Evolutionary conservation across 2,329 filamentous ascomycete genomes (phyloP).

Genomic region (Venturia pyrina): DNA sequence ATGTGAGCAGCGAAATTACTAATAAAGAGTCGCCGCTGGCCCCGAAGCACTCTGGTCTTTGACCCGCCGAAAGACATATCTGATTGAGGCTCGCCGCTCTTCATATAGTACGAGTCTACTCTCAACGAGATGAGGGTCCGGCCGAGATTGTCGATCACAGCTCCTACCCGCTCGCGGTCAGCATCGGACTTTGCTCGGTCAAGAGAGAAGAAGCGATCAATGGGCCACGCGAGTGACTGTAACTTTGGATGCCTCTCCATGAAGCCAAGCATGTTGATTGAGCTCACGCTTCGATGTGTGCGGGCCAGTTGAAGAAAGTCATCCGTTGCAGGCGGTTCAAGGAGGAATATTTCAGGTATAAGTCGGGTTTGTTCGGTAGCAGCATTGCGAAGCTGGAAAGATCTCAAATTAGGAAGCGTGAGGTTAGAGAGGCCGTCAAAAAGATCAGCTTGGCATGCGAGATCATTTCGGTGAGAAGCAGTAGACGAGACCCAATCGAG

Average conservation of each 20-base stretch:
- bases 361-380: slow-evolving; percentile 28
- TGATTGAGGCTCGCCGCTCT: slow-evolving; percentile 22
- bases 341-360: slow-evolving; percentile 27
- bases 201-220: slow-evolving; percentile 34
- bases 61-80: slow-evolving; percentile 16
- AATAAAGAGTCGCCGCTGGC: slow-evolving; percentile 29
- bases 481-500: slow-evolving; percentile 26
- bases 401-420: slow-evolving; percentile 32
- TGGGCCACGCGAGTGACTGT: slow-evolving; percentile 36
- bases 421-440: slow-evolving; percentile 24
- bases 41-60: not conserved
- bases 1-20: slow-evolving; percentile 32
- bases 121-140: slow-evolving; percentile 32
- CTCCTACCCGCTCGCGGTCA: slow-evolving; percentile 16
- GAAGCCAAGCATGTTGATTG: slow-evolving; percentile 28
- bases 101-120: slow-evolving; percentile 28
- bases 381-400: slow-evolving; percentile 38
- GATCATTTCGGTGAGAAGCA: slow-evolving; percentile 8
- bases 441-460: slow-evolving; percentile 9
- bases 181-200: slow-evolving; percentile 18
- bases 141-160: slow-evolving; percentile 30
- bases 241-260: slow-evolving; percentile 35
- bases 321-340: slow-evolving; percentile 17
- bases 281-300: not conserved
- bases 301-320: not conserved